Evolutionary conservation across 345 rosid genomes (phyloP).

Genomic region (Mercurialis annua): DNA sequence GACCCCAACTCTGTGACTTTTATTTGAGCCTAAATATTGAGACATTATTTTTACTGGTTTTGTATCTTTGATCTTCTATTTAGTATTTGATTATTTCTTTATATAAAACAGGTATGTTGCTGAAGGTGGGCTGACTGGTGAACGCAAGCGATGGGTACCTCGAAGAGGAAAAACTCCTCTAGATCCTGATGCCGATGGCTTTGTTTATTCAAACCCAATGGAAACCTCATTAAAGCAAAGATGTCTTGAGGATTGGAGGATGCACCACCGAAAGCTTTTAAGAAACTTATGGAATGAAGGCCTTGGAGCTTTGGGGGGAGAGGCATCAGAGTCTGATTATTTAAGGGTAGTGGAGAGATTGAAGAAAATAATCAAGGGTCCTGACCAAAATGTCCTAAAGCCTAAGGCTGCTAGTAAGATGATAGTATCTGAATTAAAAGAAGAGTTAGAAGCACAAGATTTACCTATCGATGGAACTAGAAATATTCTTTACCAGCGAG

Average conservation of each 20-base stretch:
- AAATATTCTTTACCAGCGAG: conserved; percentile 97
- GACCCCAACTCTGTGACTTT: background rate
- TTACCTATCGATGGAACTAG: conserved; percentile 95
- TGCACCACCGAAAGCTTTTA: conserved; percentile 69
- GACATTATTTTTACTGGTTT: background rate
- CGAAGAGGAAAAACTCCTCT: conserved; percentile 88
- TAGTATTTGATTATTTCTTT: conserved; percentile 8
- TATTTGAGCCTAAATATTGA: too few relatives aligned
- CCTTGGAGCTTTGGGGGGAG: conserved; percentile 69
- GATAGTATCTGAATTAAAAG: conserved; percentile 86
- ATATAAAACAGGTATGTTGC: conserved; percentile 57
- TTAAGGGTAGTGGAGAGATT: conserved; percentile 69
- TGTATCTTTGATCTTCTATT: background rate
- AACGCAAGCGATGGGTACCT: conserved; percentile 98
- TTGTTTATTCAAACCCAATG: conserved; percentile 76
- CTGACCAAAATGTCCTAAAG: conserved; percentile 69
- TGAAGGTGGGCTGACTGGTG: conserved; percentile 98
- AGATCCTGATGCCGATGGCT: conserved; percentile 91
- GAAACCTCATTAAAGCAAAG: conserved; percentile 94
- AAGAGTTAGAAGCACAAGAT: conserved; percentile 95
- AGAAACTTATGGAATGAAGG: conserved; percentile 73
- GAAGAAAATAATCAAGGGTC: conserved; percentile 72
- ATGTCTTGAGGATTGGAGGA: conserved; percentile 76
- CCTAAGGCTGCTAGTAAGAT: conserved; percentile 99
- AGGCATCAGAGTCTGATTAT: conserved; percentile 78